These are phyloP conservation scores for Cordyceps javanica DNA, from an alignment of 2,329 filamentous ascomycete genomes.

Conservation along the genomic window DNA sequence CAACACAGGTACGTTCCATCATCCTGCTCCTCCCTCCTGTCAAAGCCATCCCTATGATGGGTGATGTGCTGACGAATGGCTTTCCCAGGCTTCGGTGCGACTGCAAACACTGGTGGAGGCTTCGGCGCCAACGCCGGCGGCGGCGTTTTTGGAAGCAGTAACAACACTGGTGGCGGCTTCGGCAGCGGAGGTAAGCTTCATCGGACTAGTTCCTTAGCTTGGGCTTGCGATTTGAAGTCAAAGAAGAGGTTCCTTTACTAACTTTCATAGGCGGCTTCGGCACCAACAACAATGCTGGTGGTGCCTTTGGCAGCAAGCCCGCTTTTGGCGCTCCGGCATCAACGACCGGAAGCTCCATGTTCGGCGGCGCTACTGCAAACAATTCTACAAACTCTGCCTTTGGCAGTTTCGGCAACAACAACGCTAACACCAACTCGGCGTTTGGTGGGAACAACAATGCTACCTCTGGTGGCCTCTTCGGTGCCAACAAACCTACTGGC, in stretches of 20 bases:
- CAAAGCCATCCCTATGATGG: conserved; percentile 14
- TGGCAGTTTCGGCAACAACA: conserved; percentile 35
- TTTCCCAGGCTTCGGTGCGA: conserved; percentile 27
- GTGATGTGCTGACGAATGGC: conserved; percentile 18
- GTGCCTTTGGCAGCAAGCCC: conserved; percentile 39
- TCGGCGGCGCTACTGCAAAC: conserved; percentile 35
- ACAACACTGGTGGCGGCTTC: conserved; percentile 28
- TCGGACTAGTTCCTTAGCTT: background rate
- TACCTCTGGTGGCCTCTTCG: conserved; percentile 45
- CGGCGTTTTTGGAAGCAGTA: conserved; percentile 36
- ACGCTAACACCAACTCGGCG: conserved; percentile 26
- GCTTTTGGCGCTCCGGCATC: conserved; percentile 44
- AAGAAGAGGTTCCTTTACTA: conserved; percentile 9
- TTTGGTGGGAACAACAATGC: conserved; percentile 31
- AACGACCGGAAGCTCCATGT: conserved; percentile 36
- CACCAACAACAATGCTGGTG: conserved; percentile 19
- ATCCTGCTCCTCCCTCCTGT: conserved; percentile 10
- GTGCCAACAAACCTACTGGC: conserved; percentile 39
- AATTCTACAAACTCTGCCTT: conserved; percentile 31
- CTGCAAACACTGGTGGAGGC: conserved; percentile 5
- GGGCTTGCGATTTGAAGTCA: background rate
- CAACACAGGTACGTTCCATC: conserved; percentile 44
- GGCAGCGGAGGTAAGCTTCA: conserved; percentile 28
- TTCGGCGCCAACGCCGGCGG: conserved; percentile 12
- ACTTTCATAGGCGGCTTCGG: conserved; percentile 31